Base-by-base conservation (phyloP, 2,329 filamentous ascomycete genomes). In the Colletotrichum theobromicola region DNA sequence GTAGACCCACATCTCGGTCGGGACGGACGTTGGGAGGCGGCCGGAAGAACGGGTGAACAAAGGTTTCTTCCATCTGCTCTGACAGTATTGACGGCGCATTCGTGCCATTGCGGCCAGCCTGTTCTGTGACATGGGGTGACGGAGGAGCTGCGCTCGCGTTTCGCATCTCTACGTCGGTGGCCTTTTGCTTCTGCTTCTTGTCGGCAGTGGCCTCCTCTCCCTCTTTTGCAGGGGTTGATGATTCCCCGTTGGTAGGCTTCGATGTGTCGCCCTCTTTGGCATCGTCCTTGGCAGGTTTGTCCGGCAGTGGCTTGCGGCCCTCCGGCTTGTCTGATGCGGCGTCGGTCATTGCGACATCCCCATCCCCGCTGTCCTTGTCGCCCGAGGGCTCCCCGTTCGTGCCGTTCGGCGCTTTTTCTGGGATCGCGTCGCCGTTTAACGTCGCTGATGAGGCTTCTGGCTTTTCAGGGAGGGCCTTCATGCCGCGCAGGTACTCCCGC, bases 31-130 rank as follows among this genome's bases (percentile, higher is more conserved):
- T 86, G 30, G 85, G 81, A 0, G 94, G 93, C 42, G 93, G 90
- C 57, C 92, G 83, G 83, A 95, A 97, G 79, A 95, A 90, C 4
- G 94, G 94, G 80, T 96, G 93, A 73, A 96, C 90, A 32, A 89
- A 89, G n/a, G 87, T 85, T 5, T 89, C 85, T 16, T 87, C 85
- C 24, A 83, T 81, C 61, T 53, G 12, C n/a, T 75, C 71, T 6
- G 74, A 69, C 24, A 55, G 24, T 57, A 67, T 65, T 61, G 76
- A 77, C 28, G 71, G 70, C 28, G 74, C 74, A 15, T 68, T 32
- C 15, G 58, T 67, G 32, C 64, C 65, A 24, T 75, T 77, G 18
- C 24, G n/a, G 7, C 64, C 42, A 3, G 21, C 9, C 15, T 16
- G 18, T 1, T 68, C 60, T 7, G 63, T 32, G 15, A 58, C 64